Conservation (phyloP, 805 yeast genomes). For the Sugiyamaella smithiae region DNA sequence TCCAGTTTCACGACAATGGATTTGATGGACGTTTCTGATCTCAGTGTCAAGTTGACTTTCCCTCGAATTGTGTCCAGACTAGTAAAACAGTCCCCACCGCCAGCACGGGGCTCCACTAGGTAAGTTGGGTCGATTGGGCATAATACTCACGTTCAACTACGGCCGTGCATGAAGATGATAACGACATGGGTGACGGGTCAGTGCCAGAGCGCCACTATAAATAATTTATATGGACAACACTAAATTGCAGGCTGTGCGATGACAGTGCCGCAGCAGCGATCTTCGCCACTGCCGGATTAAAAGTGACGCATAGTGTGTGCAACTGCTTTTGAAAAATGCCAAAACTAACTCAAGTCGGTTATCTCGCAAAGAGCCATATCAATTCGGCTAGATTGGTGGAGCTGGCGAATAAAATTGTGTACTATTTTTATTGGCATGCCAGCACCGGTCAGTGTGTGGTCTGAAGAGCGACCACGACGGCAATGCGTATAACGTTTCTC, state of each 20-base stretch:
- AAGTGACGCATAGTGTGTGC: too few species aligned
- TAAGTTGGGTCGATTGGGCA: not conserved
- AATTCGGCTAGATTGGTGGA: too few species aligned
- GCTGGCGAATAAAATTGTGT: too few species aligned
- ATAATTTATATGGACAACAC: not conserved
- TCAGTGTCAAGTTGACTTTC: constrained; percentile 23
- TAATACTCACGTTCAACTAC: constrained; percentile 5
- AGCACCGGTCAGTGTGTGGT: too few species aligned
- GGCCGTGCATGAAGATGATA: constrained; percentile 4
- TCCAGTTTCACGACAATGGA: constrained; percentile 32
- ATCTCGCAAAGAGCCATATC: too few species aligned
- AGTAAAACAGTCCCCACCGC: constrained; percentile 22
- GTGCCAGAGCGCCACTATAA: not conserved
- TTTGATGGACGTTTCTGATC: constrained; percentile 28
- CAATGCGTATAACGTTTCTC: too few species aligned
- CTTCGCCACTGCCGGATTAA: too few species aligned
- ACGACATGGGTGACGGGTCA: not conserved
- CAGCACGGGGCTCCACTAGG: constrained; percentile 10
- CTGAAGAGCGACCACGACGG: too few species aligned
- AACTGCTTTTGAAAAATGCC: constrained; percentile 1
- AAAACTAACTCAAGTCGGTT: too few species aligned
- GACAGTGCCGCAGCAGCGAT: too few species aligned
- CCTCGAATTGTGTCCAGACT: constrained; percentile 29
- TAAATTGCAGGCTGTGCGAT: too few species aligned
- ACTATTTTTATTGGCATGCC: too few species aligned